Conservation (phyloP, 208 protist genomes). For the Novymonas esmeraldas region DNA sequence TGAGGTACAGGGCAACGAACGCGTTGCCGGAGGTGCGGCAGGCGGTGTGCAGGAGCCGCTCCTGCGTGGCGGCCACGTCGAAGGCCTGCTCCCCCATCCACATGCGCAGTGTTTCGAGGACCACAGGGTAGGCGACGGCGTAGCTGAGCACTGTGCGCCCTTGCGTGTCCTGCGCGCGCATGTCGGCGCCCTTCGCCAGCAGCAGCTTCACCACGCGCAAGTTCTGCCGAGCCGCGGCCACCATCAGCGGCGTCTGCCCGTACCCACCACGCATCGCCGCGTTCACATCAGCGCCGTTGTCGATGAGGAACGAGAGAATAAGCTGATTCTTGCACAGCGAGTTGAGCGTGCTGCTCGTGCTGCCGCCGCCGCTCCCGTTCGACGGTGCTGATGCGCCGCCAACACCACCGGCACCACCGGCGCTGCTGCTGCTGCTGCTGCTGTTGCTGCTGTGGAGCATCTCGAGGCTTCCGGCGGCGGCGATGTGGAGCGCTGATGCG, state of each 20-base stretch:
- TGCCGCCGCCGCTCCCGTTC: background rate
- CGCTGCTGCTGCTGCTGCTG: background rate
- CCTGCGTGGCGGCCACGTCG: constrained; percentile 12
- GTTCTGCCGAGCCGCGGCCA: constrained; percentile 58
- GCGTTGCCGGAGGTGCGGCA: constrained; percentile 39
- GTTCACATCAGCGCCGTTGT: constrained; percentile 80
- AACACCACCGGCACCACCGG: background rate
- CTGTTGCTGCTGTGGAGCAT: background rate
- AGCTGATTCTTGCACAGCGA: constrained; percentile 44
- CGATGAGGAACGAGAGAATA: constrained; percentile 74
- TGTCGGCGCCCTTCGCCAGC: constrained; percentile 58
- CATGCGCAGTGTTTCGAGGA: constrained; percentile 54
- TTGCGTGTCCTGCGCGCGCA: constrained; percentile 33
- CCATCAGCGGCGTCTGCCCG: constrained; percentile 82
- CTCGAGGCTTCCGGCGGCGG: constrained; percentile 34
- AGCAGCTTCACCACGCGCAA: constrained; percentile 46
- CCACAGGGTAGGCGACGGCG: constrained; percentile 51
- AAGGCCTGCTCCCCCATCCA: constrained; percentile 50
- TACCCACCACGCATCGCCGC: constrained; percentile 22
- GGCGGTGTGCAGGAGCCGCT: constrained; percentile 62
- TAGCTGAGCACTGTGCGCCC: constrained; percentile 59
- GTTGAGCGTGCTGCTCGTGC: constrained; percentile 14
- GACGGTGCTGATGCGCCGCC: no score
- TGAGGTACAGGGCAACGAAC: constrained; percentile 62
- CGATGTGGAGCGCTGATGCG: constrained; percentile 68